A percentile compares a stretch with the other conserved stretches of the same genome.
phyloP scores from a whole-genome alignment of 2,329 filamentous ascomycete species.

The Penicillium sp. region DNA sequence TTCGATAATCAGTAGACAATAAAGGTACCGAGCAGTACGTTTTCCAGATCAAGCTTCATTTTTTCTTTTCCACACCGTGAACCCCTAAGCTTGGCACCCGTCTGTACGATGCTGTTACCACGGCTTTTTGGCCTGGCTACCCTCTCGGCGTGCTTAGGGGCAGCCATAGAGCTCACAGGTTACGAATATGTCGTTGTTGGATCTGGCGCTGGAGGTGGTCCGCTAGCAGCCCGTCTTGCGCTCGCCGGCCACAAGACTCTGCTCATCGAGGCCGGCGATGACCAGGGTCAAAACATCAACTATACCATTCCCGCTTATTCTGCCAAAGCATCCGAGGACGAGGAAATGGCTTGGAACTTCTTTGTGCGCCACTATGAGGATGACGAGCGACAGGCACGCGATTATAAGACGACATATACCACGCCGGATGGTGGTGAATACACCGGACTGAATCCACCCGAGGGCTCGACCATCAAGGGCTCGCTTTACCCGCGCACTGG shows the following conservation, averaged over 20 bases:
- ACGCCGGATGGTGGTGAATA: slow-evolving; percentile 47
- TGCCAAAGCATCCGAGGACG: slow-evolving; percentile 24
- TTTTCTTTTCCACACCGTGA: too few relatives aligned
- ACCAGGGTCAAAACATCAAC: slow-evolving; percentile 25
- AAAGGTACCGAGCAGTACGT: too few relatives aligned
- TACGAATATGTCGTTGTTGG: slow-evolving; percentile 37
- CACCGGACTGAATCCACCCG: slow-evolving; percentile 49
- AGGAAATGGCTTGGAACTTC: slow-evolving; percentile 26
- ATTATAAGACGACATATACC: slow-evolving; percentile 37
- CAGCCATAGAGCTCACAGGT: too few relatives aligned
- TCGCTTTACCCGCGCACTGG: slow-evolving; percentile 54
- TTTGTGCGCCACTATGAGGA: slow-evolving; percentile 30
- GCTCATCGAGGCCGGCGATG: slow-evolving; percentile 32
- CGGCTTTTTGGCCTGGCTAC: too few relatives aligned
- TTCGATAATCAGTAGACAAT: too few relatives aligned
- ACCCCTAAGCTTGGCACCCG: too few relatives aligned
- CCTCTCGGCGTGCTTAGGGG: too few relatives aligned
- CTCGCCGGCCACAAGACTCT: slow-evolving; percentile 29
- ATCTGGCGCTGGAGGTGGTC: slow-evolving; percentile 31
- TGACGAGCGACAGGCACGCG: slow-evolving; percentile 18
- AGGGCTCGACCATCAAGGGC: slow-evolving; percentile 48
- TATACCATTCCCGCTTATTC: slow-evolving; percentile 23
- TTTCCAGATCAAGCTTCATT: too few relatives aligned
- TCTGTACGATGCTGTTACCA: too few relatives aligned
- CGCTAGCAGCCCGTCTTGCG: slow-evolving; percentile 29